A percentile compares a stretch with the other conserved stretches of the same genome.
These are phyloP conservation scores for Abrus precatorius DNA, from an alignment of 306 rosid species.

Conservation along the genomic window DNA sequence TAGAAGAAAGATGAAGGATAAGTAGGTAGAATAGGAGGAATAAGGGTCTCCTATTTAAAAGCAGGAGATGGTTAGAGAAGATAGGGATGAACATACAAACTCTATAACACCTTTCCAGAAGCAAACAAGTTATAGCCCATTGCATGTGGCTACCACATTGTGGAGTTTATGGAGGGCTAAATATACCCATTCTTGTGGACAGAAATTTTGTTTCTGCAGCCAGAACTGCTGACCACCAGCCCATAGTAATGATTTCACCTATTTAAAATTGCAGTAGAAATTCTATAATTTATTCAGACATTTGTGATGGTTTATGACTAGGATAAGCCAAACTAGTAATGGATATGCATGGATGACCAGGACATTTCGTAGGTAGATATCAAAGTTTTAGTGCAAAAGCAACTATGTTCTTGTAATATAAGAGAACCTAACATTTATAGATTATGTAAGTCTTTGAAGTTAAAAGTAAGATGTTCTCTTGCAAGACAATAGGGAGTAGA, in stretches of 20 bases:
- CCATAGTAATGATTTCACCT: neutral
- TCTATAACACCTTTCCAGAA: neutral
- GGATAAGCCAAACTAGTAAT: neutral
- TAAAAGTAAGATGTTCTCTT: neutral
- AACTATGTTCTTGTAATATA: neutral
- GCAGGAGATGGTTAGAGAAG: neutral
- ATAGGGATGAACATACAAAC: conserved; percentile 1
- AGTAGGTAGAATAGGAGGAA: neutral
- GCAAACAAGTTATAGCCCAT: neutral
- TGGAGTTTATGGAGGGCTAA: neutral
- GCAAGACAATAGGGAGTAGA: neutral
- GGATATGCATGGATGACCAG: neutral
- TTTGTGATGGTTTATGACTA: conserved; percentile 3
- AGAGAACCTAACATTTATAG: neutral
- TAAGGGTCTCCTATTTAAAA: neutral
- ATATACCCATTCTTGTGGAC: neutral
- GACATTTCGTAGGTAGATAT: neutral
- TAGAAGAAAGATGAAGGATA: neutral
- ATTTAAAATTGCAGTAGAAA: neutral
- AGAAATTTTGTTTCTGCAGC: neutral
- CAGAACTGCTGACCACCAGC: neutral
- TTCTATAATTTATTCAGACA: neutral
- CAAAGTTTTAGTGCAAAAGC: conserved; percentile 7
- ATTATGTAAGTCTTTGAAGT: neutral
- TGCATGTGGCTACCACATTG: neutral